These are phyloP conservation scores for Gautieria morchelliformis DNA, from an alignment of 768 basidiomycete genomes.

Conservation along the genomic window DNA sequence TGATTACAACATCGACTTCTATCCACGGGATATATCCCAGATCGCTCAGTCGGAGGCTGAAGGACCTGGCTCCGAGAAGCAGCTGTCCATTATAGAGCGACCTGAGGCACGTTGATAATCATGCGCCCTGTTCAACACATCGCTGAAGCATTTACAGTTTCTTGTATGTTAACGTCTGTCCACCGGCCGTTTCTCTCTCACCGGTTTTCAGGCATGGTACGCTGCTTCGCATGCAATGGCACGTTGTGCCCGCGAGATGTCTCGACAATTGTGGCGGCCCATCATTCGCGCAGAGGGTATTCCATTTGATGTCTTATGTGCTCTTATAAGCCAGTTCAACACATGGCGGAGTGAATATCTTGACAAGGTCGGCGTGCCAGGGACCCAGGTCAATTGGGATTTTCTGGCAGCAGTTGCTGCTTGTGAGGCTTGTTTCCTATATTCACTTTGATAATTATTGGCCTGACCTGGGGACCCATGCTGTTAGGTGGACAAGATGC, in stretches of 20 bases:
- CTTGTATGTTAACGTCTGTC: constrained; percentile 39
- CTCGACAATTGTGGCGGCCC: constrained; percentile 73
- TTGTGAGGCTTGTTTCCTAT: constrained; percentile 28
- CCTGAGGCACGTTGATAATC: constrained; percentile 46
- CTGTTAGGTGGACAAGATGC: constrained; percentile 71
- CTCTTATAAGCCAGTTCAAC: constrained; percentile 45
- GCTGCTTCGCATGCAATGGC: constrained; percentile 77
- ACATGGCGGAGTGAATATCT: constrained; percentile 75
- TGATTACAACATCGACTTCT: constrained; percentile 86
- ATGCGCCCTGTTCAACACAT: constrained; percentile 6
- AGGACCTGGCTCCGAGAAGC: constrained; percentile 45
- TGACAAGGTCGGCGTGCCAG: constrained; percentile 74
- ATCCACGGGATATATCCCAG: constrained; percentile 48
- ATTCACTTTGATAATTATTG: constrained; percentile 20
- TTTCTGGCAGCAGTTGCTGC: constrained; percentile 71
- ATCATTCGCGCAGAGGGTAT: constrained; percentile 70
- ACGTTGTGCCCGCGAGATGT: constrained; percentile 73
- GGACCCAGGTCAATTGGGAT: constrained; percentile 80
- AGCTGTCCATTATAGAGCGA: constrained; percentile 36
- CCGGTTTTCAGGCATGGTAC: constrained; percentile 60
- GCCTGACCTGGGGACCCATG: constrained; percentile 16
- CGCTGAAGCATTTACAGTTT: constrained; percentile 33
- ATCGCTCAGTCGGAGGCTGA: constrained; percentile 18
- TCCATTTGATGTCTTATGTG: constrained; percentile 50
- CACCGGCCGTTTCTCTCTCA: constrained; percentile 8